Percentiles rank a stretch among this genome's conserved stretches.
These are phyloP conservation scores for Trametes meyenii DNA, from an alignment of 768 basidiomycete genomes.

Conservation along the genomic window DNA sequence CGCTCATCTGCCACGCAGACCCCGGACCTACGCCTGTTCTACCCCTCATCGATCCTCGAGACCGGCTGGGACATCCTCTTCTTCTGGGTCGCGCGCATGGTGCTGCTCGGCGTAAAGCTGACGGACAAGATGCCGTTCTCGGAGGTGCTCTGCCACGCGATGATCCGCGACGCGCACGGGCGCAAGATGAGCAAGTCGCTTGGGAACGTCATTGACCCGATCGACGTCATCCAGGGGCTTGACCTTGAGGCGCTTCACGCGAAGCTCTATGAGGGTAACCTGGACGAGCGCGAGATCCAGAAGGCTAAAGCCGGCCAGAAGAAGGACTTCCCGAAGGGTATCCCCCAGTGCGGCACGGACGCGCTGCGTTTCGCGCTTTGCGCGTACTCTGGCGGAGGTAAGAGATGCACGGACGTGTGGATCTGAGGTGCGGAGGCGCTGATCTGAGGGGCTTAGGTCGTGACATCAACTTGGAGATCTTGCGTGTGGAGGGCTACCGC, in stretches of 20 bases:
- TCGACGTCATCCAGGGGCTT: constrained; percentile 91
- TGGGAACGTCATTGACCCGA: constrained; percentile 96
- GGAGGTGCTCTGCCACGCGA: constrained; percentile 96
- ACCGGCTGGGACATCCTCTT: constrained; percentile 99
- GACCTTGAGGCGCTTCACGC: constrained; percentile 78
- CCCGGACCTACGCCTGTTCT: constrained; percentile 75
- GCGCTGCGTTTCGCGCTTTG: constrained; percentile 94
- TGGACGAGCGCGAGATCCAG: constrained; percentile 89
- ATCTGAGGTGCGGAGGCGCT: background rate
- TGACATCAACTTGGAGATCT: constrained; percentile 95
- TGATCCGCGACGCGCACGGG: constrained; percentile 98
- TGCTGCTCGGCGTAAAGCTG: constrained; percentile 84
- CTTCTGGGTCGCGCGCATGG: constrained; percentile 99
- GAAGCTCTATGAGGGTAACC: constrained; percentile 87
- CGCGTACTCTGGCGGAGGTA: constrained; percentile 90
- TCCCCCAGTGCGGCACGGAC: constrained; percentile 98
- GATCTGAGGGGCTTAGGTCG: constrained; percentile 56
- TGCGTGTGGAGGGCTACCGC: constrained; percentile 95
- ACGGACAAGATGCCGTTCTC: constrained; percentile 92
- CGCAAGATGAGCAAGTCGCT: constrained; percentile 99
- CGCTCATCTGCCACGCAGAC: constrained; percentile 50
- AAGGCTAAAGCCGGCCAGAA: constrained; percentile 96
- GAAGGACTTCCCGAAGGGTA: constrained; percentile 98
- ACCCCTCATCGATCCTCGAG: constrained; percentile 89
- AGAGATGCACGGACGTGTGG: background rate